phyloP scores from a whole-genome alignment of 306 rosid species.

The Glycine tomentella region DNA sequence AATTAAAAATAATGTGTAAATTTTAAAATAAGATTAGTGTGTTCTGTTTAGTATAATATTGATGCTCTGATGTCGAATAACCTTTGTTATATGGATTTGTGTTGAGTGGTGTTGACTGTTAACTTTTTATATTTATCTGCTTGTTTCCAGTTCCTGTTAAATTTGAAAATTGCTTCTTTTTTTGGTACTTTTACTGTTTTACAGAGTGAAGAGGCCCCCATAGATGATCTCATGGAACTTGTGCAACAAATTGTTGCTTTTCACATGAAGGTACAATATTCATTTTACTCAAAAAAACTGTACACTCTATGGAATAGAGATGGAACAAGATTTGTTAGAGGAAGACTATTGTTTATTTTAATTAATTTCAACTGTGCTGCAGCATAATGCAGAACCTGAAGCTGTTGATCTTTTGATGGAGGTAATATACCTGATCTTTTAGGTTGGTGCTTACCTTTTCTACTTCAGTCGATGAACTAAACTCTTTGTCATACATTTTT shows the following conservation, averaged over 20 bases:
- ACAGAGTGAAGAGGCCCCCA: slow-evolving; percentile 79
- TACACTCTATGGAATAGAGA: slow-evolving; percentile 8
- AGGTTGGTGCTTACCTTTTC: not conserved
- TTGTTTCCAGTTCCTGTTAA: not conserved
- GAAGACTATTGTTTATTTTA: slow-evolving; percentile 33
- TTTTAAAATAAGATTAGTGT: slow-evolving; percentile 7
- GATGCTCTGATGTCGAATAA: not conserved
- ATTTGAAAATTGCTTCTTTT: slow-evolving; percentile 10
- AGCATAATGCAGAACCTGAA: slow-evolving; percentile 99
- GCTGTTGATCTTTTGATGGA: slow-evolving; percentile 99
- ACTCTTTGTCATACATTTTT: slow-evolving; percentile 38
- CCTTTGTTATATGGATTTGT: slow-evolving; percentile 14
- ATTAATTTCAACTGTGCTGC: slow-evolving; percentile 54
- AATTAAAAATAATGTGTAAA: not conserved
- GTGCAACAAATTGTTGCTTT: slow-evolving; percentile 93
- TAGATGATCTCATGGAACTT: slow-evolving; percentile 88
- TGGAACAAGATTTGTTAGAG: not conserved
- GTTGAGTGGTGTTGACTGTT: not conserved
- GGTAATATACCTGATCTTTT: slow-evolving; percentile 54
- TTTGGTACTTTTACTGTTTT: slow-evolving; percentile 18
- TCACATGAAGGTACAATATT: slow-evolving; percentile 74
- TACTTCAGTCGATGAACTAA: slow-evolving; percentile 17
- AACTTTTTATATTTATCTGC: not conserved
- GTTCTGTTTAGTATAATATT: not conserved
- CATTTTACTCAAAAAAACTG: slow-evolving; percentile 1